Evolutionary conservation across 371 early-diverging fungal genomes (phyloP).

Genomic region (Vittaforma corneae): DNA sequence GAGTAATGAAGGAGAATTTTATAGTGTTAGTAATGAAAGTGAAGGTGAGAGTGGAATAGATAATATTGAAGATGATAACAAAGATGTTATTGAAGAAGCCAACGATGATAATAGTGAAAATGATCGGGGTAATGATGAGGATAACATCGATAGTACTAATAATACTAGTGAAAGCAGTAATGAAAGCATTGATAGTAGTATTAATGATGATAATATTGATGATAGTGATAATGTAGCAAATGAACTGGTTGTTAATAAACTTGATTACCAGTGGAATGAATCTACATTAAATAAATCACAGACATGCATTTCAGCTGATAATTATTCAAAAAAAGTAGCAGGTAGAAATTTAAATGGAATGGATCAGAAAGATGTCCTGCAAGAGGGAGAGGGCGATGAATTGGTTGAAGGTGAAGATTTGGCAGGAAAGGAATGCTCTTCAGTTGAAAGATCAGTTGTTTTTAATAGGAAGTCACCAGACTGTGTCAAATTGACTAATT

Average conservation of each 20-base stretch:
- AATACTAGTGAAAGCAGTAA: not conserved
- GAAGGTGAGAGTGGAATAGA: slow-evolving; percentile 34
- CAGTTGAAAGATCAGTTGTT: not conserved
- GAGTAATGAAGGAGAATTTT: slow-evolving; percentile 33
- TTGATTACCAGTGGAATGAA: slow-evolving; percentile 40
- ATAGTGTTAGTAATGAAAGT: slow-evolving; percentile 32
- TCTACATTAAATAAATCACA: slow-evolving; percentile 38
- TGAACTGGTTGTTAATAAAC: slow-evolving; percentile 21
- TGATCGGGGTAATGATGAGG: slow-evolving; percentile 20
- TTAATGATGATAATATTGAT: slow-evolving; percentile 5
- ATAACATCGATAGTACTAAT: slow-evolving; percentile 1
- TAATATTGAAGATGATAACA: slow-evolving; percentile 12
- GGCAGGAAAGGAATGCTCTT: slow-evolving; percentile 14
- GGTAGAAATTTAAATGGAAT: slow-evolving; percentile 26
- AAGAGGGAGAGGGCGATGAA: slow-evolving; percentile 44
- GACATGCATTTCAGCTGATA: slow-evolving; percentile 36
- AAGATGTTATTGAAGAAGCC: slow-evolving; percentile 17
- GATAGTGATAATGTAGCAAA: not conserved
- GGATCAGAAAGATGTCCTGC: slow-evolving; percentile 37
- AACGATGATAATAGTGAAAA: slow-evolving; percentile 4
- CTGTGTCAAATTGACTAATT: slow-evolving; percentile 56
- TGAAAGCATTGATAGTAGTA: not conserved
- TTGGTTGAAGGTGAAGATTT: slow-evolving; percentile 40
- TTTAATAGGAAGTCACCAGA: not conserved
- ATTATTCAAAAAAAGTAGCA: slow-evolving; percentile 50